Evolutionary conservation across 345 rosid species (phyloP).

Genomic region (Corchorus olitorius): DNA sequence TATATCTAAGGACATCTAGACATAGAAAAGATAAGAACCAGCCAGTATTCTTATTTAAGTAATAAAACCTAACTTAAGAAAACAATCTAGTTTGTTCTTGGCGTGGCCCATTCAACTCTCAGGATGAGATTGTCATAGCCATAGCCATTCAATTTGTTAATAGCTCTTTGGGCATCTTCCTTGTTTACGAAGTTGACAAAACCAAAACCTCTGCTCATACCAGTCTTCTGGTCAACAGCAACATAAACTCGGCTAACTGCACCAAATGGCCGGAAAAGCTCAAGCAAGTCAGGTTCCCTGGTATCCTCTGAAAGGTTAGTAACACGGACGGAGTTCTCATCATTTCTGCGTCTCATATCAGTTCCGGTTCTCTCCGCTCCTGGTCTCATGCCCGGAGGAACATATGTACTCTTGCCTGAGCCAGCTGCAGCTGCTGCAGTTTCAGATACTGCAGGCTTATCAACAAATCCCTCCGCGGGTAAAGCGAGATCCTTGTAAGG

Average conservation of each 20-base stretch:
- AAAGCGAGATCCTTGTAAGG: conserved; percentile 88
- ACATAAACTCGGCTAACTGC: conserved; percentile 80
- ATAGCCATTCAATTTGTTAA: conserved; percentile 85
- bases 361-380: conserved; percentile 80
- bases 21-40: background rate
- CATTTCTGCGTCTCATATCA: conserved; percentile 90
- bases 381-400: conserved; percentile 74
- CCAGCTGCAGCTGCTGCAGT: conserved; percentile 45
- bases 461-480: conserved; percentile 50
- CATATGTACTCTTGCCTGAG: conserved; percentile 58
- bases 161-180: conserved; percentile 88
- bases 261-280: conserved; percentile 86
- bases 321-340: conserved; percentile 88
- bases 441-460: conserved; percentile 64
- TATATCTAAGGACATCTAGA: background rate
- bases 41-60: background rate
- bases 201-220: conserved; percentile 90
- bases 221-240: conserved; percentile 86
- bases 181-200: conserved; percentile 84
- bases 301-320: conserved; percentile 91
- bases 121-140: conserved; percentile 95
- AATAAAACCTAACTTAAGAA: background rate
- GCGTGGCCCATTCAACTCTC: conserved; percentile 91
- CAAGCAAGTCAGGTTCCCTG: conserved; percentile 74
- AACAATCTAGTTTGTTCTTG: conserved; percentile 61